A percentile compares a stretch with the other conserved stretches of the same genome.
Evolutionary conservation across 805 yeast genomes (phyloP).

Genomic region (Pichia insulana): DNA sequence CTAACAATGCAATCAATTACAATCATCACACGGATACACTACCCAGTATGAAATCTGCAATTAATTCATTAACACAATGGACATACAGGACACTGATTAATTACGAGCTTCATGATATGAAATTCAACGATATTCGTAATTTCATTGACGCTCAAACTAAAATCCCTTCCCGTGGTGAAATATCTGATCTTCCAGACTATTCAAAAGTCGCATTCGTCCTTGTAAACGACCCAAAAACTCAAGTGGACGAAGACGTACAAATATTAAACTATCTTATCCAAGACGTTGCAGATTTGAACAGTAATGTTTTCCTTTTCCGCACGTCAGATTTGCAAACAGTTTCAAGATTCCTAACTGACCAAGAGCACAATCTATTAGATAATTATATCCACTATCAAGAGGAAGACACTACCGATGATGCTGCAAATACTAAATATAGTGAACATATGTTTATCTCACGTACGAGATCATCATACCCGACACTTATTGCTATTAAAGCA

Average conservation of each 20-base stretch:
- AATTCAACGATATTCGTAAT: constrained; percentile 7
- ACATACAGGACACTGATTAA: constrained; percentile 29
- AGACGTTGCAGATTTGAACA: constrained; percentile 48
- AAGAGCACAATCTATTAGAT: constrained; percentile 33
- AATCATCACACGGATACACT: constrained; percentile 6
- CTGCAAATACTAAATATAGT: constrained; percentile 27
- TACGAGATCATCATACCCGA: constrained; percentile 52
- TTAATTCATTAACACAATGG: constrained; percentile 33
- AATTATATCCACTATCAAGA: constrained; percentile 31
- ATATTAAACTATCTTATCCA: constrained; percentile 54
- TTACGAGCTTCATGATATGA: constrained; percentile 4
- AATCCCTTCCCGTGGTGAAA: constrained; percentile 8
- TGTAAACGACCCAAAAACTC: constrained; percentile 40
- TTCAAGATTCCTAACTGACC: constrained; percentile 32
- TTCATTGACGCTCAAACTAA: constrained; percentile 3
- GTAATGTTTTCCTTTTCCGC: constrained; percentile 44
- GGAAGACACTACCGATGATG: neutral
- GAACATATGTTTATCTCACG: constrained; percentile 41
- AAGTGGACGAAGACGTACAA: constrained; percentile 53
- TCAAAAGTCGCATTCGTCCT: constrained; percentile 47
- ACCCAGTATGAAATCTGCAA: constrained; percentile 10
- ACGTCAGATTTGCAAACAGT: constrained; percentile 36
- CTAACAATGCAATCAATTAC: constrained; percentile 42
- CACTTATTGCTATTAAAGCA: constrained; percentile 52
- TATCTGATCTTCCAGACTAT: constrained; percentile 24